Conservation (phyloP, 2,329 filamentous ascomycete species). For the Fulvia fulva region DNA sequence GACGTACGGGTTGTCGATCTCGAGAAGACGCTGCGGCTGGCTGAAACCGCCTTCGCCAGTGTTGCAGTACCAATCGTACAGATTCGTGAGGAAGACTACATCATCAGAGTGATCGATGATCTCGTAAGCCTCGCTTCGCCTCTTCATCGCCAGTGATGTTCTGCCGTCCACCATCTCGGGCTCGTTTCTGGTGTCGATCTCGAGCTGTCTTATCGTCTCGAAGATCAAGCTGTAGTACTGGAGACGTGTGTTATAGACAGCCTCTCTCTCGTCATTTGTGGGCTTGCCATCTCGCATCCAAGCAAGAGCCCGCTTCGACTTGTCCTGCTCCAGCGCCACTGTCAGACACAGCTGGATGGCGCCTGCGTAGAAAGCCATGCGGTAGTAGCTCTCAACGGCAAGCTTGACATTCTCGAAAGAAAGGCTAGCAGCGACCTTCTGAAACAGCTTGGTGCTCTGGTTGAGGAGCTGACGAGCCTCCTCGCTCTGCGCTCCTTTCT, state of each 20-base stretch:
- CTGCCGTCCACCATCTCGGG: slow-evolving; percentile 75
- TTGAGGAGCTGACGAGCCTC: slow-evolving; percentile 74
- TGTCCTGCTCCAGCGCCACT: slow-evolving; percentile 80
- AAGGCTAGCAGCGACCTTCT: slow-evolving; percentile 80
- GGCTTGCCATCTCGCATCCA: slow-evolving; percentile 86
- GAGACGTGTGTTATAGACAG: slow-evolving; percentile 66
- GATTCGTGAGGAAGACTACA: slow-evolving; percentile 88
- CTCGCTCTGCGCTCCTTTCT: slow-evolving; percentile 71
- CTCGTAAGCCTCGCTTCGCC: slow-evolving; percentile 81
- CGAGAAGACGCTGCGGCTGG: slow-evolving; percentile 79
- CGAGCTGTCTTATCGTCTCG: slow-evolving; percentile 71
- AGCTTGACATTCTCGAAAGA: slow-evolving; percentile 69
- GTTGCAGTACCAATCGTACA: slow-evolving; percentile 88
- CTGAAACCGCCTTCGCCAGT: slow-evolving; percentile 60
- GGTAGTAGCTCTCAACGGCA: slow-evolving; percentile 74
- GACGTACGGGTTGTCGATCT: slow-evolving; percentile 79
- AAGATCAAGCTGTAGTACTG: slow-evolving; percentile 86
- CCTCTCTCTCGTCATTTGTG: slow-evolving; percentile 63
- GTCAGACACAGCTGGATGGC: slow-evolving; percentile 82
- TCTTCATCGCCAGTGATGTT: slow-evolving; percentile 69
- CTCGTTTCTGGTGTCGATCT: slow-evolving; percentile 63
- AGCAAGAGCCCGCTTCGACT: slow-evolving; percentile 75
- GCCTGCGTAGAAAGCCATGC: slow-evolving; percentile 81
- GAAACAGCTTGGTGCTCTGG: slow-evolving; percentile 83
- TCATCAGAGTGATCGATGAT: slow-evolving; percentile 86